Evolutionary conservation across 2,329 filamentous ascomycete species (phyloP), one percentile per base, ranked within the genome.

Genomic region (Epichloe coenophiala): DNA sequence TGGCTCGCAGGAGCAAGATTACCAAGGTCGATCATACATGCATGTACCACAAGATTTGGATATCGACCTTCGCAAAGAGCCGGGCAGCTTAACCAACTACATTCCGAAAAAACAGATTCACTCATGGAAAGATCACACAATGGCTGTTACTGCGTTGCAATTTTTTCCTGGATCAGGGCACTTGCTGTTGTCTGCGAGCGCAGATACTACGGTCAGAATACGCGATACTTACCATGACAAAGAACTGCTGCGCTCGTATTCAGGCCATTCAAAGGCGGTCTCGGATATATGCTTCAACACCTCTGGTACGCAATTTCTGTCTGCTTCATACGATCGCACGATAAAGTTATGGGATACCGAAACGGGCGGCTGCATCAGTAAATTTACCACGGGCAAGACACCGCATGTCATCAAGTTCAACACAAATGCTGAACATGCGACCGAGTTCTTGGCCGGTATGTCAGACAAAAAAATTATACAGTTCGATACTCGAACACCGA

Each of bases 331-430:
- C 66, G 93, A 98, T 66, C 85, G 91, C 49, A 85, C 88, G 71
- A 96, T 97, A 73, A 96, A 97, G 69, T 76, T 98, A 33, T 98
- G 93, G 93, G 93, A 98, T 61, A 96, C 91, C 1, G 93, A 98
- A 68, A 96, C 88, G 21, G 93, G 93, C 44, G 77, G 83, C 59
- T 97, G 91, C 63, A 71, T 95, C 57, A 84, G 81, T 60, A 88
- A 88, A 52, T 98, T 95, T 72, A 88, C 84, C 17, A 95, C 88
- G 1, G 91, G 91, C 62, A 95, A 94, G 72, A 97, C 89, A 13
- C 91, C 93, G 5, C 93, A 98, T 63, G 90, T 95, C 48, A 76
- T 98, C 58, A 84, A 87, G 58, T 97, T 97, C 76, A 95, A 97
- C 68, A 90, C 91, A 0, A 80, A 82, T 46, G 72, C 77, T 0